These are phyloP conservation scores for Cylindrotheca fusiformis DNA, from an alignment of 108 stramenopile species.

Conservation along the genomic window DNA sequence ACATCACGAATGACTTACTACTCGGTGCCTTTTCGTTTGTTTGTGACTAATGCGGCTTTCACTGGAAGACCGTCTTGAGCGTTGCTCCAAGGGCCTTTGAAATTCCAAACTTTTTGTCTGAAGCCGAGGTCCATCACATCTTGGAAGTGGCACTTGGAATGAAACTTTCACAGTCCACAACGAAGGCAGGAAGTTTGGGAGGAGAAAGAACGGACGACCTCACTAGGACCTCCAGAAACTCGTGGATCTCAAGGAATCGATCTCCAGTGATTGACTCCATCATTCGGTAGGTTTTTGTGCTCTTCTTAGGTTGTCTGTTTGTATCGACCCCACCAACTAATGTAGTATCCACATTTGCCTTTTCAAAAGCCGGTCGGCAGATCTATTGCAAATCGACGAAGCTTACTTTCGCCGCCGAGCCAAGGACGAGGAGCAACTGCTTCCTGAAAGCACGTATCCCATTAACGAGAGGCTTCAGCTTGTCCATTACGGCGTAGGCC, in stretches of 20 bases:
- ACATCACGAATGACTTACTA: background rate
- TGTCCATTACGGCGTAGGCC: slow-evolving; percentile 56
- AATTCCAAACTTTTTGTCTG: slow-evolving; percentile 50
- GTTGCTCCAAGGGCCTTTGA: slow-evolving; percentile 61
- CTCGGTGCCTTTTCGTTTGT: background rate
- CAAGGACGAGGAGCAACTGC: slow-evolving; percentile 41
- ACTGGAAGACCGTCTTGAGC: slow-evolving; percentile 22
- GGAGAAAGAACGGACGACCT: slow-evolving; percentile 7
- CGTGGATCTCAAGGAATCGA: slow-evolving; percentile 35
- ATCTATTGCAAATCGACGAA: slow-evolving; percentile 49
- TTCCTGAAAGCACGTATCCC: slow-evolving; percentile 29
- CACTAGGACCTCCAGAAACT: slow-evolving; percentile 37
- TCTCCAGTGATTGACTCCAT: slow-evolving; percentile 46
- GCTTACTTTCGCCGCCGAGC: slow-evolving; percentile 36
- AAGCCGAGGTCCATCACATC: slow-evolving; percentile 53
- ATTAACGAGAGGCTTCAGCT: slow-evolving; percentile 48
- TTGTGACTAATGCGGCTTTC: background rate
- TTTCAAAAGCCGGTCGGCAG: slow-evolving; percentile 49
- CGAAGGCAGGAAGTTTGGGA: slow-evolving; percentile 13
- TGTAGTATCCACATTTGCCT: background rate
- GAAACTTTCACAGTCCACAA: slow-evolving; percentile 32
- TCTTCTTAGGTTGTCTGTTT: background rate
- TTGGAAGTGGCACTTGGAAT: slow-evolving; percentile 32
- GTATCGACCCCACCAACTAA: background rate
- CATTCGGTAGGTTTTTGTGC: slow-evolving; percentile 36